Conservation (phyloP, 1,284 basidiomycete genomes). For the Coriolopsis trogii region DNA sequence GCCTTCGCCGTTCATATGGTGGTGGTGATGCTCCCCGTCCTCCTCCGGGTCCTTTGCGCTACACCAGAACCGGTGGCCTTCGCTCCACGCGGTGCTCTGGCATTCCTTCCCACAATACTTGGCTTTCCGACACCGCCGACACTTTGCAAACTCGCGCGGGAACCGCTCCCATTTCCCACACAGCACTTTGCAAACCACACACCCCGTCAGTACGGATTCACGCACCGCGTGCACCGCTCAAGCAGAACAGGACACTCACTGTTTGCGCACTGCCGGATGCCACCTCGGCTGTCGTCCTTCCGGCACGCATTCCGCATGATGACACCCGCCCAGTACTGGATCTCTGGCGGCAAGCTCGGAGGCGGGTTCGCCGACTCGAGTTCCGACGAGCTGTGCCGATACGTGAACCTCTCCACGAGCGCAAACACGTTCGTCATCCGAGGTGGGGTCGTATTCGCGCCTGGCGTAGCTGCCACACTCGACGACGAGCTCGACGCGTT, state of each 20-base stretch:
- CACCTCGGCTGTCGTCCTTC: conserved; percentile 92
- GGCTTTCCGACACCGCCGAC: conserved; percentile 93
- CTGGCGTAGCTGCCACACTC: neutral
- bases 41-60: conserved; percentile 77
- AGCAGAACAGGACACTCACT: conserved; percentile 54
- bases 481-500: conserved; percentile 26
- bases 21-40: conserved; percentile 40
- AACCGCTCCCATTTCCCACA: conserved; percentile 95
- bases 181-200: conserved; percentile 58
- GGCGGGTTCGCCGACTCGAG: conserved; percentile 71
- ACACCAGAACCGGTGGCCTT: conserved; percentile 94
- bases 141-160: conserved; percentile 97
- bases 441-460: conserved; percentile 26
- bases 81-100: conserved; percentile 96
- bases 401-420: conserved; percentile 95
- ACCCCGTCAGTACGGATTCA: conserved; percentile 6
- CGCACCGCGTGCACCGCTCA: no score
- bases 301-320: conserved; percentile 99
- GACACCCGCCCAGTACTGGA: conserved; percentile 99
- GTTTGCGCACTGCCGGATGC: conserved; percentile 97
- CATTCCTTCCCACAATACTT: conserved; percentile 99
- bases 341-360: conserved; percentile 82
- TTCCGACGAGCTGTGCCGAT: conserved; percentile 85
- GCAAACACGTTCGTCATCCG: conserved; percentile 91
- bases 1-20: conserved; percentile 20